Evolutionary conservation across 208 protist genomes (phyloP), one percentile per base, ranked within the genome.

Genomic region (Trypanosomatidae sp.): DNA sequence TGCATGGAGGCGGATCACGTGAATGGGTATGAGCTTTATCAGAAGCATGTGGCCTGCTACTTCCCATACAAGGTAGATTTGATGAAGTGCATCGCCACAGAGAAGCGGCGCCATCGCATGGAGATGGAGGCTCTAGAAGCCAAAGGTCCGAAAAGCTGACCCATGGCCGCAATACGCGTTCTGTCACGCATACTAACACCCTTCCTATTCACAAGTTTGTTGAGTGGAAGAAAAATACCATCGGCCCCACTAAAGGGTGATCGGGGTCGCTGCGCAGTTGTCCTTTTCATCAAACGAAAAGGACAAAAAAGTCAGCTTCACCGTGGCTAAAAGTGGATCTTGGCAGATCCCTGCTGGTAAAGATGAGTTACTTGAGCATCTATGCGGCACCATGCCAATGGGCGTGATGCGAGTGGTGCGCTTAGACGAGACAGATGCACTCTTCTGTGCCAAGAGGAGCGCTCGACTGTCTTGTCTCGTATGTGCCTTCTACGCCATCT

Each of bases 11-110:
- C 83, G 9, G 87, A 95, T 44, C 82, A 95, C 39, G 81, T 95
- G 17, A 84, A 93, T 50, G 90, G 85, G 7, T 92, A 91, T 75
- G 90, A 95, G 62, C 69, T 93, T 30, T 87, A 97, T 69, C 86
- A 93, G 75, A 97, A 95, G 68, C 92, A 97, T 72, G 88, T 93
- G 22, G 84, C 85, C 3, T 97, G 92, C 77, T 97, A 90, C 69
- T 91, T 86, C 69, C 92, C 92, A 33, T 91, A 92, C 73, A 97
- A 97, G 62, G 79, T 86, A 17, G 88, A 97, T 44, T 58, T 97
- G 58, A 97, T 97, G 92, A 97, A 94, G 77, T 97, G 92, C 73
- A 43, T 93, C 9, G 81, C 91, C 15, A 73, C 56, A 60, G 82
- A 95, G 74, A 92, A 92, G 78, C 81, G 88, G 15, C 74, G 76